These are phyloP conservation scores for Neurospora pannonica DNA, from an alignment of 495 filamentous ascomycete genomes.

Conservation along the genomic window DNA sequence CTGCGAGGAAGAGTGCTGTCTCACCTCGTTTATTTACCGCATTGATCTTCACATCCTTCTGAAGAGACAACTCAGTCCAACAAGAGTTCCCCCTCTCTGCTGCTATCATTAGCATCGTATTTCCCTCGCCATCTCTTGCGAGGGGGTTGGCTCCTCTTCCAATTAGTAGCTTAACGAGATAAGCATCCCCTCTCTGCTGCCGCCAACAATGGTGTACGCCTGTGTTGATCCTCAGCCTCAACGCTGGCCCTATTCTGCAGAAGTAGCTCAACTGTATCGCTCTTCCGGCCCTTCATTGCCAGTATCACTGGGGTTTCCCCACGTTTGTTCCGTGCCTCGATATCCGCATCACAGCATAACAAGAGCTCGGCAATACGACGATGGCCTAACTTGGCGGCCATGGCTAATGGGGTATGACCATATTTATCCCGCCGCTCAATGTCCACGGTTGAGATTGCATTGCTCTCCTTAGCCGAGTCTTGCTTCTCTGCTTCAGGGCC, in stretches of 20 bases:
- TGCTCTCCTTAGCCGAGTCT: neutral
- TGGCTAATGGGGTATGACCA: neutral
- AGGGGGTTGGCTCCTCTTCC: neutral
- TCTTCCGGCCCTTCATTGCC: neutral
- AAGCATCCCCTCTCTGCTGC: neutral
- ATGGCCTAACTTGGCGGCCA: neutral
- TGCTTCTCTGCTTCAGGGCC: neutral
- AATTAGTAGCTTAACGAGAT: neutral
- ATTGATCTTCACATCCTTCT: neutral
- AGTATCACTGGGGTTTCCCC: neutral
- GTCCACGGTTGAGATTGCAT: neutral
- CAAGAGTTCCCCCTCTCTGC: neutral
- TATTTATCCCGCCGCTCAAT: neutral
- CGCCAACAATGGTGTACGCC: neutral
- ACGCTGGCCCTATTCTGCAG: neutral
- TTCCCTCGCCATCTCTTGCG: rapidly evolving
- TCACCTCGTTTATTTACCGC: neutral
- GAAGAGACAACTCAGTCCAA: neutral
- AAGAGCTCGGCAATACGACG: neutral
- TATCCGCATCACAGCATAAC: neutral
- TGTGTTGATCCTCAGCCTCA: neutral
- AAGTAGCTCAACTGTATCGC: neutral
- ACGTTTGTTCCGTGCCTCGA: neutral
- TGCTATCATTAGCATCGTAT: too few species aligned
- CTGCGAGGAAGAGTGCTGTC: neutral